Evolutionary conservation across 352 stramenopile genomes (phyloP).

Genomic region (Thalassiosira exigua): DNA sequence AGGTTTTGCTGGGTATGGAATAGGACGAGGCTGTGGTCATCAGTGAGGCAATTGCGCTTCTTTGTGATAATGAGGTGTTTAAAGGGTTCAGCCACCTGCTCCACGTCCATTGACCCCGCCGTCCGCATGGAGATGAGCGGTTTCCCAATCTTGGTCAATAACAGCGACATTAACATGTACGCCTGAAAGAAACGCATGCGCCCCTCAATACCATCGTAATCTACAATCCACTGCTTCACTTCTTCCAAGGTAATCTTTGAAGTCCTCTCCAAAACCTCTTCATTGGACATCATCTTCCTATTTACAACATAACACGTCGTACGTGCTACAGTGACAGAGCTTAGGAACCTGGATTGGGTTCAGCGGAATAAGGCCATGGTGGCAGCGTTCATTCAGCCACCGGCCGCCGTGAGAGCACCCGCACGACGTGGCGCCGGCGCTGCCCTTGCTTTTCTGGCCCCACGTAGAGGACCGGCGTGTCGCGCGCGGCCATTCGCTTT

Average conservation of each 20-base stretch:
- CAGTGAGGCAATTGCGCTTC: neutral
- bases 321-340: no score
- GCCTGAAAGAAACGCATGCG: neutral
- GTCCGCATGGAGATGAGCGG: constrained; percentile 11
- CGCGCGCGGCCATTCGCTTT: no score
- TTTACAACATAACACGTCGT: no score
- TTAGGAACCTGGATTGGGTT: no score
- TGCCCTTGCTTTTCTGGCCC: no score
- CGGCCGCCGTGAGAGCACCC: no score
- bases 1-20: neutral
- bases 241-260: neutral
- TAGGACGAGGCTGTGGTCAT: neutral
- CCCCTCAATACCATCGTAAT: neutral
- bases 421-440: no score
- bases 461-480: no score
- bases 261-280: neutral
- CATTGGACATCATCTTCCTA: neutral
- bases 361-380: no score
- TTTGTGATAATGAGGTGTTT: constrained; percentile 16
- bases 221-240: neutral
- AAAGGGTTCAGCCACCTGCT: neutral
- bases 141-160: neutral
- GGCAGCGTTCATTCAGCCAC: no score
- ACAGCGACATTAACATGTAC: neutral
- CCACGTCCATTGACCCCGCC: constrained; percentile 18